Evolutionary conservation across 2,329 filamentous ascomycete species (phyloP).

Genomic region (Cladophialophora yegresii): DNA sequence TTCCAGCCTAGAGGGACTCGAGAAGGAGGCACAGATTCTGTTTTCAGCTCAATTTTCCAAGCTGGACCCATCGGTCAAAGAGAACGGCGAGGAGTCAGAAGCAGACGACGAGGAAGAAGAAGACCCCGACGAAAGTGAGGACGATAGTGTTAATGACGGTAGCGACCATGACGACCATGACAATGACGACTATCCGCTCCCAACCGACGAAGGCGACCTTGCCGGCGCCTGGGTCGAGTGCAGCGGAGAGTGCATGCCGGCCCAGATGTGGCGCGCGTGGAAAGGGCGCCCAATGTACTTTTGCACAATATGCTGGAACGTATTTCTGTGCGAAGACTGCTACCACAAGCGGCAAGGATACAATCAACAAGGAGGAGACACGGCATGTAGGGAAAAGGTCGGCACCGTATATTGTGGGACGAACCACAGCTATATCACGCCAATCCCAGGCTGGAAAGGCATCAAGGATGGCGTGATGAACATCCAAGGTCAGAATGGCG

Average conservation of each 20-base stretch:
- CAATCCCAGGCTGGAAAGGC: constrained; percentile 7
- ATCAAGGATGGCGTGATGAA: constrained; percentile 14
- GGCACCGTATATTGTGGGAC: constrained; percentile 6
- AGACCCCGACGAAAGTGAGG: neutral
- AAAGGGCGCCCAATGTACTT: constrained; percentile 5
- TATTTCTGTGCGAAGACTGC: constrained; percentile 6
- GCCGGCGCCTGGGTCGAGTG: neutral
- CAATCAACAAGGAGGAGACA: neutral
- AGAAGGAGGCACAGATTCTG: constrained; percentile 9
- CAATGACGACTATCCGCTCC: constrained; percentile 1
- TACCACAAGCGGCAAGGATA: constrained; percentile 1
- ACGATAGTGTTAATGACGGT: neutral
- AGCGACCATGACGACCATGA: neutral
- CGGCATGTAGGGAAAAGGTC: neutral
- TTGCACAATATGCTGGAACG: constrained; percentile 6
- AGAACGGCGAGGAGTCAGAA: neutral
- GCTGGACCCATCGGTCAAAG: constrained; percentile 3
- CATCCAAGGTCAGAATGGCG: neutral
- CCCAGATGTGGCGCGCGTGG: constrained; percentile 3
- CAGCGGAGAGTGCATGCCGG: constrained; percentile 8
- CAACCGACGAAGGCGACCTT: constrained; percentile 11
- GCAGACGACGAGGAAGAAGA: neutral
- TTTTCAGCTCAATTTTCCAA: constrained; percentile 9
- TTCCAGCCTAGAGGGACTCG: neutral
- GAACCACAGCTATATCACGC: constrained; percentile 10